These are phyloP conservation scores for Eucalyptus lansdowneana DNA, from an alignment of 345 rosid species.

Conservation along the genomic window DNA sequence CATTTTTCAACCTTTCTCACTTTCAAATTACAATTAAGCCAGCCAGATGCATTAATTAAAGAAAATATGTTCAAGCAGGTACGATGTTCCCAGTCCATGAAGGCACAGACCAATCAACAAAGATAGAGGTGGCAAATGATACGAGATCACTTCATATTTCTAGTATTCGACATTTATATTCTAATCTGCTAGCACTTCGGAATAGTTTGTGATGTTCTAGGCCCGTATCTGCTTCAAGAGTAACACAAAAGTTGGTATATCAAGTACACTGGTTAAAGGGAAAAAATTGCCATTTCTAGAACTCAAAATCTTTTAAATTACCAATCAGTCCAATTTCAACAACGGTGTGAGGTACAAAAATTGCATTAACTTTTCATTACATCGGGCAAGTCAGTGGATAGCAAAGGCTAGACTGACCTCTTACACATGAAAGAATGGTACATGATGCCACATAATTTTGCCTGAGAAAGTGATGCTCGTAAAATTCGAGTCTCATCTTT, in stretches of 20 bases:
- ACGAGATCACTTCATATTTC: neutral
- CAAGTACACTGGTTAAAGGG: neutral
- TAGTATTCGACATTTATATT: neutral
- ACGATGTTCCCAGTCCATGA: neutral
- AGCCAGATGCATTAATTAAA: neutral
- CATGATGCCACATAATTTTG: neutral
- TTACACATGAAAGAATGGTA: neutral
- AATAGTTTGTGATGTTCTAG: neutral
- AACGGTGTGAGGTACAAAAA: neutral
- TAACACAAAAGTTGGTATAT: neutral
- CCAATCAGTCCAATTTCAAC: neutral
- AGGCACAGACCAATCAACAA: neutral
- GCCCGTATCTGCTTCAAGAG: neutral
- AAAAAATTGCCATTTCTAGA: neutral
- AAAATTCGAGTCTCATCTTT: neutral
- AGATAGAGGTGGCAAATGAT: neutral
- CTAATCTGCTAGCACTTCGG: neutral
- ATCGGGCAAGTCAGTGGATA: neutral
- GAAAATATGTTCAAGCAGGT: neutral
- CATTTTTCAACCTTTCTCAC: neutral
- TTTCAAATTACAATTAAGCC: neutral
- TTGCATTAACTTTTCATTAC: neutral
- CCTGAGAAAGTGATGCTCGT: neutral
- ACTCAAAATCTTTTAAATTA: neutral
- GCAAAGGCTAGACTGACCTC: neutral